Base-by-base conservation (phyloP, 371 early-diverging fungal genomes). In the Dichotomocladium elegans region DNA sequence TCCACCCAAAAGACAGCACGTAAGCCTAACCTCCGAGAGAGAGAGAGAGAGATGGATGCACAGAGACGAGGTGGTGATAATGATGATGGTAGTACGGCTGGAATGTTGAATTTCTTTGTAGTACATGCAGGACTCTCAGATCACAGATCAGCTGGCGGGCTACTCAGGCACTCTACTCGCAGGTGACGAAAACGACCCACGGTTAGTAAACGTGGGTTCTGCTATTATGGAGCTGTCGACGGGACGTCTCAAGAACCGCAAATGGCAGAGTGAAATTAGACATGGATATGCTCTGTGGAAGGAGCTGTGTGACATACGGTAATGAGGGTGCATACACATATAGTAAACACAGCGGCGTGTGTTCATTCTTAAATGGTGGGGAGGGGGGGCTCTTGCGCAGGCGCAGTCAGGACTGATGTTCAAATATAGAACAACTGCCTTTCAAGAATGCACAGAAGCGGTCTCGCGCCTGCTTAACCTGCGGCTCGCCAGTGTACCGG, bases 371-470 rank as follows among this genome's bases (percentile, higher is more conserved):
- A 42, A 24, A 14, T 42, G 10, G 25, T 24, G 17, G 8, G 17
- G 33, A 9, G 33, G 43, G 22, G 24, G 22, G 43, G 48, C 24
- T 48, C 48, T 34, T 48, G 48, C 48, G 34, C n/a, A 31, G n/a
- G 46, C 17, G 46, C 46, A 46, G n/a, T 12, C n/a, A 45, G 11
- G 15, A 25, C 26, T 21, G 29, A 46, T 30, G 28, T 33, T 48
- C 48, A 48, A 48, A 48, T 48, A 48, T 48, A 48, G 48, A 48
- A 48, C 48, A 48, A 48, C 19, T 48, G 34, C 55, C 41, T 53
- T 53, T 34, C n/a, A 24, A 10, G 56, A 56, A 31, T 28, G 49
- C 48, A 41, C 12, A 41, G 49, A 21, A 19, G 56, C 49, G 5
- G 9, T 28, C 4, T 11, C 12, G 22, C n/a, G 33, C 15, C 11